A percentile compares a stretch with the other conserved stretches of the same genome.
Evolutionary conservation across 768 basidiomycete species (phyloP).

Genomic region (Rhodotorula graminis): DNA sequence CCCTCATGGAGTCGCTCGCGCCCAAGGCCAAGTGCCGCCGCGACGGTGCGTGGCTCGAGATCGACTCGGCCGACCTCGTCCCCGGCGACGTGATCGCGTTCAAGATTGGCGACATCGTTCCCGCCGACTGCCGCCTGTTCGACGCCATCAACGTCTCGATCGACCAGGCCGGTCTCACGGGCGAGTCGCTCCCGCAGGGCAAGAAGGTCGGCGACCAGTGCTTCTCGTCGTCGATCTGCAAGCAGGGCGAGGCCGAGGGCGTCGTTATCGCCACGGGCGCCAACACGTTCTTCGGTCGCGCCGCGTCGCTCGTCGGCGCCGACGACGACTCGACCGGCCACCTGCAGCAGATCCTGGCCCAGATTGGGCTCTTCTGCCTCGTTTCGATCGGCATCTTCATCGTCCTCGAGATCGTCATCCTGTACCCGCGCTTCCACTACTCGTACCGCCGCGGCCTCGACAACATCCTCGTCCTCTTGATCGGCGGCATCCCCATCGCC

Average conservation of each 20-base stretch:
- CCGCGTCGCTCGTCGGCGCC: slow-evolving; percentile 92
- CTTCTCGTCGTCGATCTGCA: slow-evolving; percentile 98
- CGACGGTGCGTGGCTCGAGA: slow-evolving; percentile 74
- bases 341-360: slow-evolving; percentile 90
- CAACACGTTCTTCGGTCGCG: slow-evolving; percentile 98
- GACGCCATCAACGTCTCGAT: slow-evolving; percentile 97
- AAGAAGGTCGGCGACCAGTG: slow-evolving; percentile 95
- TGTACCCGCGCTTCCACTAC: slow-evolving; percentile 88
- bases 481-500: slow-evolving; percentile 99
- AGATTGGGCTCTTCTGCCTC: slow-evolving; percentile 96
- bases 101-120: slow-evolving; percentile 99
- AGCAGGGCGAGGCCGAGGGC: slow-evolving; percentile 98
- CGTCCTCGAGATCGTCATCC: slow-evolving; percentile 79
- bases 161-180: slow-evolving; percentile 95
- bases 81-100: slow-evolving; percentile 95
- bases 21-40: slow-evolving; percentile 96
- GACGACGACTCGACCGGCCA: slow-evolving; percentile 98
- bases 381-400: slow-evolving; percentile 95
- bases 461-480: slow-evolving; percentile 96
- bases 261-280: slow-evolving; percentile 96
- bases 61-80: slow-evolving; percentile 82
- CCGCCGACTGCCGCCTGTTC: slow-evolving; percentile 92
- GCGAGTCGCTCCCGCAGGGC: slow-evolving; percentile 86
- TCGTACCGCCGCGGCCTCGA: slow-evolving; percentile 88
- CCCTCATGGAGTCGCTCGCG: slow-evolving; percentile 97